A percentile compares a stretch with the other conserved stretches of the same genome.
phyloP scores from a whole-genome alignment of 352 stramenopile species.

The Phytophthora gonapodyides region DNA sequence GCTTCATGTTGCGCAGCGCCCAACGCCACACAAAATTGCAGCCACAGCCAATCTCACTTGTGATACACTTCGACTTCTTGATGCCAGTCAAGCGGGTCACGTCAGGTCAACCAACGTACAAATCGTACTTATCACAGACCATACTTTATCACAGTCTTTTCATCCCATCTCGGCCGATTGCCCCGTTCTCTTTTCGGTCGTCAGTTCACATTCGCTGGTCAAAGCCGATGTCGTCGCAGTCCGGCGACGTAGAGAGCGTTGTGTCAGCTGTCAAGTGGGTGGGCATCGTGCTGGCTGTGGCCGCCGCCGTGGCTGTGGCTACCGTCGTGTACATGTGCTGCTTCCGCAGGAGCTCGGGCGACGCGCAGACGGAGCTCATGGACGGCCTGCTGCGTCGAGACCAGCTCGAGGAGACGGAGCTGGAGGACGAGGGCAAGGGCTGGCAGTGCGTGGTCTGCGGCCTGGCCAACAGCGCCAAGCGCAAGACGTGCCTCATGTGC shows the following conservation, averaged over 20 bases:
- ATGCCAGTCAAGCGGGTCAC: conserved; percentile 8
- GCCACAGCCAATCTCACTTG: background rate
- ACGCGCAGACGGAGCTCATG: conserved; percentile 35
- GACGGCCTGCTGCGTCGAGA: conserved; percentile 67
- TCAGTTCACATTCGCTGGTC: conserved; percentile 12
- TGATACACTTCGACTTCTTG: background rate
- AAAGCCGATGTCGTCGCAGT: conserved; percentile 24
- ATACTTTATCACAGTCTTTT: conserved; percentile 12
- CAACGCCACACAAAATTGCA: background rate
- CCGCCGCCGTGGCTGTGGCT: conserved; percentile 33
- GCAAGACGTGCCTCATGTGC: conserved; percentile 69
- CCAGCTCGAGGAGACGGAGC: conserved; percentile 57
- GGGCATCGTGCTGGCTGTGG: conserved; percentile 37
- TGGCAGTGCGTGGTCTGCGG: conserved; percentile 81
- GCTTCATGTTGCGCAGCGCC: no score
- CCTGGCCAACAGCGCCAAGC: conserved; percentile 49
- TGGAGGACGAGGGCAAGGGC: conserved; percentile 54
- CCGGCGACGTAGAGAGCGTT: conserved; percentile 36
- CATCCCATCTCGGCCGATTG: background rate
- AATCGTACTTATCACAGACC: conserved; percentile 13
- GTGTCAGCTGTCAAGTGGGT: conserved; percentile 46
- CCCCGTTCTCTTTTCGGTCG: conserved; percentile 7
- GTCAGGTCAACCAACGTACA: conserved; percentile 1
- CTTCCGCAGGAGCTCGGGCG: conserved; percentile 20
- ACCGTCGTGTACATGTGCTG: conserved; percentile 62